Evolutionary conservation across 768 basidiomycete species (phyloP), one percentile per base, ranked within the genome.

Genomic region (Trametes maxima): DNA sequence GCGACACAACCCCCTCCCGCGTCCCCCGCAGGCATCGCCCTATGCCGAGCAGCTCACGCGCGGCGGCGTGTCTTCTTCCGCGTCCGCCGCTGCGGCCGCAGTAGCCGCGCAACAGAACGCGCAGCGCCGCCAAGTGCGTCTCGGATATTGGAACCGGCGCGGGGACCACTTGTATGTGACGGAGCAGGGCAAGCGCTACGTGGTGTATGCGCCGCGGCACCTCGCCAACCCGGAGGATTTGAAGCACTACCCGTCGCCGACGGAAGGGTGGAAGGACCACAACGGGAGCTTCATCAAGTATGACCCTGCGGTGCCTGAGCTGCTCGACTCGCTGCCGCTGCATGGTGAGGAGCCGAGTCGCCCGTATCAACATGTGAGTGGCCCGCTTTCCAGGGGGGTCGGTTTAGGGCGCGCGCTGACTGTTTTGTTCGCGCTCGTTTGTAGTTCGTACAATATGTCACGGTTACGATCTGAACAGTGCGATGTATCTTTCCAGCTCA

Each of bases 81-180:
- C 67, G n/a, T 48, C 68, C 49, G 40, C 65, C 46, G 54, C 68
- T 28, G 39, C 67, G 33, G 47, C 70, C 37, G 7, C 63, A 17
- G 61, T 60, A 4, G 62, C 69, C 7, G 68, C 70, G 21, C 74
- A 71, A 13, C 59, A 60, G 61, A 71, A 17, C 58, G 57, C 21
- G 70, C 73, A 55, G 54, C 73, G 35, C 21, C 60, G 63, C 2
- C 68, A 62, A 61, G 75, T 78, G 59, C 85, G 88, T 19, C 73
- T 73, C 36, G 90, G 89, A 1, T 84, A 76, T 65, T 92, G 90
- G 90, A 92, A 92, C 65, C 69, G 80, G n/a, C 83, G 89, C 1
- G 90, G 90, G 0, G 90, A 92, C 69, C 83, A 89, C 65, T 78
- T 88, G 51, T 56, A 55, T 35, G 24, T 63, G 24, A 37, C 57